Evolutionary conservation across 139 green algal genomes (phyloP).

Genomic region (Tetraselmis striata): DNA sequence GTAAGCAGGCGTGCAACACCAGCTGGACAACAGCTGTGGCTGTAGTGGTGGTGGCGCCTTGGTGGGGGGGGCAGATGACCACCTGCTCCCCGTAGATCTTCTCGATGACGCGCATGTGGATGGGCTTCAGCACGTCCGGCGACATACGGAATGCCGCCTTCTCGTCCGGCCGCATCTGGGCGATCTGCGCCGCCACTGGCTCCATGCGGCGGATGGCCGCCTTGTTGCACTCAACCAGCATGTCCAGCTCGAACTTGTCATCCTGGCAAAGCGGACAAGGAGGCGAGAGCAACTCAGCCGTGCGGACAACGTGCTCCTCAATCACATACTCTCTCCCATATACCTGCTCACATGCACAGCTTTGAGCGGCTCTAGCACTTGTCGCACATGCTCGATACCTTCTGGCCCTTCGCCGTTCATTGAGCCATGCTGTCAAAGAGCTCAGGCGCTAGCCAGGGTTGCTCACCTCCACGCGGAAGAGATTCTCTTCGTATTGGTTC

Average conservation of each 20-base stretch:
- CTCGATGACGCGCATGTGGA: constrained; percentile 76
- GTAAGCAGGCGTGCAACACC: too few species aligned
- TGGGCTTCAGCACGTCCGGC: constrained; percentile 41
- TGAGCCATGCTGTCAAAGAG: too few species aligned
- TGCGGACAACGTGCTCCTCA: too few species aligned
- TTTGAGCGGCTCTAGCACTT: too few species aligned
- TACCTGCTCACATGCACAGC: too few species aligned
- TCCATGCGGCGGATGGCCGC: constrained; percentile 47
- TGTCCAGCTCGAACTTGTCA: constrained; percentile 96
- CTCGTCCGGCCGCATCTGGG: constrained; percentile 58
- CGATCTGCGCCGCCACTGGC: constrained; percentile 48
- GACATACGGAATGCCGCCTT: constrained; percentile 37
- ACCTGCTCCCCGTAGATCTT: constrained; percentile 72
- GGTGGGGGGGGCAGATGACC: too few species aligned
- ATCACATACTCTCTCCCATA: too few species aligned
- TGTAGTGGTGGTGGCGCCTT: background rate
- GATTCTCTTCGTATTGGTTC: constrained; percentile 96
- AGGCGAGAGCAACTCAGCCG: too few species aligned
- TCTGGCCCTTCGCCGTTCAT: too few species aligned
- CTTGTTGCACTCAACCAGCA: constrained; percentile 82
- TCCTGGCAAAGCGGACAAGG: too few species aligned
- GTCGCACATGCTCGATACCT: too few species aligned
- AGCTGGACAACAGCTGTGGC: background rate
- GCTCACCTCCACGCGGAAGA: constrained; percentile 48
- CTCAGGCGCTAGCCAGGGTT: too few species aligned